Evolutionary conservation across 2,329 filamentous ascomycete species (phyloP), one percentile per base, ranked within the genome.

Genomic region (Allantophomopsis cytisporea): DNA sequence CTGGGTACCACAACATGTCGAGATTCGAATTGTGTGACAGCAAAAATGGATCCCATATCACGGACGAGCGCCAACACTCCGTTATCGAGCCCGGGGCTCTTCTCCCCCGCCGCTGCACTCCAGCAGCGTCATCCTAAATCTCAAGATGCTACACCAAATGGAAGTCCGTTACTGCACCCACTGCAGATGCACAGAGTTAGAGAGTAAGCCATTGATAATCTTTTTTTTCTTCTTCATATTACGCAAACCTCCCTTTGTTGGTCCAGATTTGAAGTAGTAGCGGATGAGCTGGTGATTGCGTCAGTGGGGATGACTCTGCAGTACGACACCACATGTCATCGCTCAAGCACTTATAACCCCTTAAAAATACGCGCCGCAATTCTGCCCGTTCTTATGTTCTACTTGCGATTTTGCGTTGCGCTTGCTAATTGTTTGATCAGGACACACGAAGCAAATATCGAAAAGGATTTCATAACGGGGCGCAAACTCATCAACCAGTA

Each of bases 401-500:
- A 6, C n/a, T 10, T 17, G 8, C n/a, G 23, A 15, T 15, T 15
- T 38, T 14, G 23, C 3, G 5, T 17, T 11, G 10, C 30, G 36
- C 50, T 54, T 35, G 53, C 48, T 42, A 43, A 17, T 45, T 38
- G 40, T 23, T 10, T 28, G 32, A 33, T 16, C 46, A 84, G 80
- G 62, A 95, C 89, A 8, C 84, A 94, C 61, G 86, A 88, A 46
- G 88, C 85, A 39, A 80, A 88, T 52, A 85, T 95, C 50, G 89
- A 96, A 54, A 80, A 88, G 45, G 87, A 96, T 59, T 75, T 75
- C 39, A 71, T 86, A 45, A 94, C 89, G 5, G 91, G 91, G 43
- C 84, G 91, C 46, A 98, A 98, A 63, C 71, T 88, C 39, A 94
- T 98, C 67, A 98, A 98, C 54, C 83, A 95, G 56, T 98, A 98